Conservation (phyloP, 106 monocot species). For the Hemerocallis citrina region DNA sequence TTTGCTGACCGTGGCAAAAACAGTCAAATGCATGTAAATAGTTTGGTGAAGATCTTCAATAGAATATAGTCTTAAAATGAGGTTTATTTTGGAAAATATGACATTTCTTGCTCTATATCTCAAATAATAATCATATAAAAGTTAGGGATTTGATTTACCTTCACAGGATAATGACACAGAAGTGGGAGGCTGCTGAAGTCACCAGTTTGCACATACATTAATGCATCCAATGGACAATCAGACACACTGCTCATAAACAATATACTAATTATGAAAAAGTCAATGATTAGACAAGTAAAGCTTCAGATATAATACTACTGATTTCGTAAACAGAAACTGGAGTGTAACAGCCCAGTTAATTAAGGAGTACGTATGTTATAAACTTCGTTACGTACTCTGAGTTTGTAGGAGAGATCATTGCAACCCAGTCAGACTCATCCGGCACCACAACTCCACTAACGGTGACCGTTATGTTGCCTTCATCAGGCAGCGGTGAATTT, state of each 20-base stretch:
- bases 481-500: constrained; percentile 8
- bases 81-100: too few relatives aligned
- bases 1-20: too few relatives aligned
- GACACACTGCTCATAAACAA: constrained; percentile 12
- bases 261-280: neutral
- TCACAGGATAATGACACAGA: constrained; percentile 39
- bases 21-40: too few relatives aligned
- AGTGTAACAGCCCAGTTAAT: too few relatives aligned
- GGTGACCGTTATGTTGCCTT: constrained; percentile 20
- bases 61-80: too few relatives aligned
- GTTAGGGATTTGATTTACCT: constrained; percentile 5
- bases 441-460: constrained; percentile 19
- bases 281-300: too few relatives aligned
- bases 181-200: constrained; percentile 27
- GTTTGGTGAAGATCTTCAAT: too few relatives aligned
- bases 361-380: too few relatives aligned
- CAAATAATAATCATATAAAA: too few relatives aligned
- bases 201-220: constrained; percentile 24
- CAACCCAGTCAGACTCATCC: constrained; percentile 28
- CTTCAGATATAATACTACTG: neutral
- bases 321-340: too few relatives aligned
- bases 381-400: constrained; percentile 10
- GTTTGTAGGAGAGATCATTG: constrained; percentile 28
- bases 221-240: constrained; percentile 13
- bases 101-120: too few relatives aligned